Conservation (phyloP, 106 monocot genomes). For the Agapanthus africanus region DNA sequence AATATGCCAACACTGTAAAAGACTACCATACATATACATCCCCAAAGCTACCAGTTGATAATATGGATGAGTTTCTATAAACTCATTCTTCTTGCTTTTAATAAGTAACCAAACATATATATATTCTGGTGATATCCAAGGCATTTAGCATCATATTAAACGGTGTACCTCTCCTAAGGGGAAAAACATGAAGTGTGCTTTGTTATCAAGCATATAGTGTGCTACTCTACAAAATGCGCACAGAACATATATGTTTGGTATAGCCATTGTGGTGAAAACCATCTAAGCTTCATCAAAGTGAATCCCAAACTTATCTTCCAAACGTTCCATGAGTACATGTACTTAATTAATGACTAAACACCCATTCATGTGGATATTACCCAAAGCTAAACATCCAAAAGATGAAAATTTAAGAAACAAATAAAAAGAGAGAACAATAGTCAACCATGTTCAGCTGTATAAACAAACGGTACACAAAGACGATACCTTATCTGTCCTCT, state of each 20-base stretch:
- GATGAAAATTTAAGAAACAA: background rate
- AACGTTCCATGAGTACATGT: background rate
- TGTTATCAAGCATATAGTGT: background rate
- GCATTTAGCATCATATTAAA: background rate
- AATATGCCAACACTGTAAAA: too few relatives aligned
- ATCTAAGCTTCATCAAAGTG: too few relatives aligned
- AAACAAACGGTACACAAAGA: background rate
- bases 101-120: background rate
- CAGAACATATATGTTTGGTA: background rate
- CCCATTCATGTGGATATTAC: background rate
- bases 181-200: too few relatives aligned
- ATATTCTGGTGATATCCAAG: background rate
- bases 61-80: background rate
- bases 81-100: background rate
- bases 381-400: background rate
- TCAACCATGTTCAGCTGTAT: background rate
- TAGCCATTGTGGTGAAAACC: background rate
- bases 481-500: slow-evolving; percentile 21
- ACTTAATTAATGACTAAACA: background rate
- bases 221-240: background rate
- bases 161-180: background rate
- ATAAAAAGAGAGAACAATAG: background rate
- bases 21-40: too few relatives aligned
- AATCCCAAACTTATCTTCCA: background rate
- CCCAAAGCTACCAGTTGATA: too few relatives aligned